phyloP scores from a whole-genome alignment of 208 protist genomes.

The Leishmania guyanensis region DNA sequence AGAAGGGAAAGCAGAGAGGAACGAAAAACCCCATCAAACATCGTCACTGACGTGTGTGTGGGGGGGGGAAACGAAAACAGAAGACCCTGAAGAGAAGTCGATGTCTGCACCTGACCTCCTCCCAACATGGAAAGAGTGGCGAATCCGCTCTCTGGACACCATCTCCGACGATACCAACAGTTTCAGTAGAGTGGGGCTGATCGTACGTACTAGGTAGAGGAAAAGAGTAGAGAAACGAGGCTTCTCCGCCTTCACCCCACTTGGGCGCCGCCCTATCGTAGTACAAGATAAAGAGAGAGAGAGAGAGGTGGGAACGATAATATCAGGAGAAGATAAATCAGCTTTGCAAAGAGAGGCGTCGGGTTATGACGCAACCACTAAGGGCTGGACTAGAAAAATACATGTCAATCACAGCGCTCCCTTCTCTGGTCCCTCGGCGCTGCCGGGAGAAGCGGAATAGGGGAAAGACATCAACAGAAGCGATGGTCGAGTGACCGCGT shows the following conservation, averaged over 20 bases:
- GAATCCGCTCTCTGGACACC: background rate
- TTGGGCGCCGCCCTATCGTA: background rate
- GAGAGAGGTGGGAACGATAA: background rate
- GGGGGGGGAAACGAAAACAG: background rate
- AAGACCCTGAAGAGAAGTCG: too few relatives aligned
- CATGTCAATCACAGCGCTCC: background rate
- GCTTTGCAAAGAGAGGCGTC: background rate
- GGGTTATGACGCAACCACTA: background rate
- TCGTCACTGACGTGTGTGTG: background rate
- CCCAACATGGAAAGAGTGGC: background rate
- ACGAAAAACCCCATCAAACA: background rate
- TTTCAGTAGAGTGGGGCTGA: background rate
- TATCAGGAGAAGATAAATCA: background rate
- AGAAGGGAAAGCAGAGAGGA: background rate
- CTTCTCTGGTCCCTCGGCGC: background rate
- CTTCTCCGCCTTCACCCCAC: background rate
- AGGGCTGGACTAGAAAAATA: background rate
- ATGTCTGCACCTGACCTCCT: too few relatives aligned
- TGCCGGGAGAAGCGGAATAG: background rate
- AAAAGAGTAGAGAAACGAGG: conserved; percentile 2
- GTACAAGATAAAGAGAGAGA: background rate
- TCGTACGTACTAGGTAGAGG: background rate
- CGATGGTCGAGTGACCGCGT: background rate
- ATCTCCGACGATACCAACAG: background rate
- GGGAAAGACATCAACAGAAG: background rate